Evolutionary conservation across 768 basidiomycete species (phyloP).

Genomic region (Mycena belliarum): DNA sequence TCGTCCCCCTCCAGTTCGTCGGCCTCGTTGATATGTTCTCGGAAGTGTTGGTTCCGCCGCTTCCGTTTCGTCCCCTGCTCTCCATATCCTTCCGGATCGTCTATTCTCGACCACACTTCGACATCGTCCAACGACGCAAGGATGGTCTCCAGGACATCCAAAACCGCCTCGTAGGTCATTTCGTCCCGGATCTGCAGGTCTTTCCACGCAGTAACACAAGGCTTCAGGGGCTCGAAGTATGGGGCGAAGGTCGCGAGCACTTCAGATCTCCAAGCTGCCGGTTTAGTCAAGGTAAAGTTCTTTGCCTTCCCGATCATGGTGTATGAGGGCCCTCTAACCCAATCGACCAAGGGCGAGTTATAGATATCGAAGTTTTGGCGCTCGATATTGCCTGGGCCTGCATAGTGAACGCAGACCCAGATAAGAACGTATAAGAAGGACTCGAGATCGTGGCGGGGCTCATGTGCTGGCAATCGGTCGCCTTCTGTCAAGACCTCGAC

Average conservation of each 20-base stretch:
- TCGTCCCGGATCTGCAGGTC: no score
- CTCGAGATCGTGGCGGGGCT: conserved; percentile 9
- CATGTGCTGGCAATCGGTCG: not conserved
- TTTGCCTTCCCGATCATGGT: not conserved
- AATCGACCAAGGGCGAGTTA: not conserved
- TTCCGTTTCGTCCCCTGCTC: no score
- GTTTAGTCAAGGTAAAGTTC: not conserved
- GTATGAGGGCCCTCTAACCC: not conserved
- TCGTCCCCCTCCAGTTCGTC: no score
- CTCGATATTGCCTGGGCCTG: not conserved
- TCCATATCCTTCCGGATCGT: no score
- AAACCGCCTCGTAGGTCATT: no score
- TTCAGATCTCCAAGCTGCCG: not conserved
- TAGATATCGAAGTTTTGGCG: conserved; percentile 12
- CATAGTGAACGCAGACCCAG: conserved; percentile 9
- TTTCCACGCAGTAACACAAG: no score
- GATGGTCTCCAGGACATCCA: no score
- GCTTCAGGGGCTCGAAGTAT: not conserved
- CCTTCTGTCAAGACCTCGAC: not conserved
- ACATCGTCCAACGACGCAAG: no score
- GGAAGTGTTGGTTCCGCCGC: no score
- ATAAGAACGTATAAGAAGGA: conserved; percentile 7
- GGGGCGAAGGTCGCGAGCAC: not conserved
- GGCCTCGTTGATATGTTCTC: no score
- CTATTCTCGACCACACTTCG: no score